phyloP scores from a whole-genome alignment of 169 alveolate genomes.

The Babesia sp. region DNA sequence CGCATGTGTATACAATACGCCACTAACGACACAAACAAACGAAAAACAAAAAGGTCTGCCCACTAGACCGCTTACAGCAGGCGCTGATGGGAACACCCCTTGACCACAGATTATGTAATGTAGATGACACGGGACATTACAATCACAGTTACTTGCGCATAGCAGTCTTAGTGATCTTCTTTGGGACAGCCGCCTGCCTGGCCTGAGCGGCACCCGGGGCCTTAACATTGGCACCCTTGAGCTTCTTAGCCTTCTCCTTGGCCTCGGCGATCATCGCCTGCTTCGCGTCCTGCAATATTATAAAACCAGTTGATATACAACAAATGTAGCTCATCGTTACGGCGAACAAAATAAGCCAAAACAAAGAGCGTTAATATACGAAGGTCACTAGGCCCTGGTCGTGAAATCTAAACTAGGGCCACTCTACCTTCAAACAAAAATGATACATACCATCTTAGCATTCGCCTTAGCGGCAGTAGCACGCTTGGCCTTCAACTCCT shows the following conservation, averaged over 20 bases:
- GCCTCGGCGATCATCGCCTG: slow-evolving; percentile 60
- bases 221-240: slow-evolving; percentile 33
- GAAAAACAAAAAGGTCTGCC: no score
- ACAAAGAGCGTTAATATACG: slow-evolving; percentile 26
- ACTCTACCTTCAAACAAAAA: slow-evolving; percentile 17
- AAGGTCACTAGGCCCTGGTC: slow-evolving; percentile 43
- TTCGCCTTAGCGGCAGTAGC: slow-evolving; percentile 54
- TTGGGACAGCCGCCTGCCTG: slow-evolving; percentile 41
- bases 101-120: background rate
- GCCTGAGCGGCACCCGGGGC: slow-evolving; percentile 26
- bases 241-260: slow-evolving; percentile 65
- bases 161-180: slow-evolving; percentile 44
- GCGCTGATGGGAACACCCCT: no score
- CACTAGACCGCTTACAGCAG: no score
- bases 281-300: slow-evolving; percentile 31
- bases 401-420: background rate
- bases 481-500: slow-evolving; percentile 85
- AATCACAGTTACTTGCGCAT: slow-evolving; percentile 40
- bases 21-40: background rate
- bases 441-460: slow-evolving; percentile 41
- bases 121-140: slow-evolving; percentile 1
- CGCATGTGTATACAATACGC: no score
- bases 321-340: slow-evolving; percentile 15
- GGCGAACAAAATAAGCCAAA: background rate
- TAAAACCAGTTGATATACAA: background rate